These are phyloP conservation scores for Lodderomyces elongisporus DNA, from an alignment of 1,139 yeast genomes.

Conservation along the genomic window DNA sequence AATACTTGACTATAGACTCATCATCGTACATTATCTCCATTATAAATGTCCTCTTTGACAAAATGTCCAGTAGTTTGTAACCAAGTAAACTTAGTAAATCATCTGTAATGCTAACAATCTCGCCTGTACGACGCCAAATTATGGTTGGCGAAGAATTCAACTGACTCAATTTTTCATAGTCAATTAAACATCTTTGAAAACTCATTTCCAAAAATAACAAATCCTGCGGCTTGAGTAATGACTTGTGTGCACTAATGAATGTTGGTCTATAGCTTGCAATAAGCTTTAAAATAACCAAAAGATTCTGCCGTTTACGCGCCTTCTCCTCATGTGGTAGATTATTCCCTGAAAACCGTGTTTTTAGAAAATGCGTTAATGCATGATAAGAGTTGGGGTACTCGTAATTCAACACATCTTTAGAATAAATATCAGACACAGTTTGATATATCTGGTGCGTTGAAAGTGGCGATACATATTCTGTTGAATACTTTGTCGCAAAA, in stretches of 20 bases:
- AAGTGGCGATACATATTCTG: slow-evolving; percentile 48
- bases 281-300: slow-evolving; percentile 55
- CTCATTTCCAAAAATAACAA: slow-evolving; percentile 62
- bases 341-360: slow-evolving; percentile 46
- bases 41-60: slow-evolving; percentile 50
- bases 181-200: slow-evolving; percentile 63
- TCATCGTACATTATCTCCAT: slow-evolving; percentile 49
- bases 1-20: slow-evolving; percentile 41
- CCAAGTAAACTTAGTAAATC: slow-evolving; percentile 66
- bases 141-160: slow-evolving; percentile 63
- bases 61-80: slow-evolving; percentile 40
- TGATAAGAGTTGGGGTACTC: slow-evolving; percentile 68
- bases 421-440: slow-evolving; percentile 61
- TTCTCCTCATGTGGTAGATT: slow-evolving; percentile 26
- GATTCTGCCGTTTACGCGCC: slow-evolving; percentile 35
- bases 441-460: slow-evolving; percentile 57
- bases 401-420: slow-evolving; percentile 50
- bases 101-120: slow-evolving; percentile 64
- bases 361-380: slow-evolving; percentile 52
- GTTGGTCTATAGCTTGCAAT: slow-evolving; percentile 71
- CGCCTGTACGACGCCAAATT: slow-evolving; percentile 77
- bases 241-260: slow-evolving; percentile 67
- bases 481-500: slow-evolving; percentile 6
- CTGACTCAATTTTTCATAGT: slow-evolving; percentile 58
- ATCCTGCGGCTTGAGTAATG: slow-evolving; percentile 58